These are phyloP conservation scores for Hypoxylon fuscum DNA, from an alignment of 495 filamentous ascomycete genomes.

Conservation along the genomic window DNA sequence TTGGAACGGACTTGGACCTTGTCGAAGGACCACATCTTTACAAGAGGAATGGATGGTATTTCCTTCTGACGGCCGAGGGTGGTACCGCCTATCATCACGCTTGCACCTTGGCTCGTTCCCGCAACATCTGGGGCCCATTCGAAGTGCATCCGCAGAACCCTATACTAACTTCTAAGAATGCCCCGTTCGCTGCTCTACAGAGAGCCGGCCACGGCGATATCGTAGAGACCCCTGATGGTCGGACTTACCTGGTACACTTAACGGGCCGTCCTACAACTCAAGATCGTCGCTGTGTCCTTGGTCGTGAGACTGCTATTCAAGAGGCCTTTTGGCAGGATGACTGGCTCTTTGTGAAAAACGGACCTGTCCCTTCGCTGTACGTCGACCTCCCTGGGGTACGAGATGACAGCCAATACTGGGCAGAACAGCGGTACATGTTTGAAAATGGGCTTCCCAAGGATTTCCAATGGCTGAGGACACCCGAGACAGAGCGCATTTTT, in stretches of 20 bases:
- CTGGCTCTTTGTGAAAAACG: constrained; percentile 66
- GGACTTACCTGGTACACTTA: constrained; percentile 65
- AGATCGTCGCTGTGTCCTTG: constrained; percentile 61
- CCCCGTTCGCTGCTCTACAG: constrained; percentile 57
- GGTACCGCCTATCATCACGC: constrained; percentile 68
- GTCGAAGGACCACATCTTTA: constrained; percentile 71
- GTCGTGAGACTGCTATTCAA: constrained; percentile 64
- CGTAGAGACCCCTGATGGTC: constrained; percentile 65
- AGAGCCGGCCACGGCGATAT: constrained; percentile 68
- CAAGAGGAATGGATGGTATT: constrained; percentile 65
- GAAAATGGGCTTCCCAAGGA: constrained; percentile 55
- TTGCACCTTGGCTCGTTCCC: constrained; percentile 61
- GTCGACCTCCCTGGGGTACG: constrained; percentile 60
- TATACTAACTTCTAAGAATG: constrained; percentile 57
- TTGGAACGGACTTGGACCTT: constrained; percentile 61
- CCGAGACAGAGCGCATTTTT: constrained; percentile 64
- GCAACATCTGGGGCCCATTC: constrained; percentile 67
- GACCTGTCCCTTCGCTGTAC: constrained; percentile 60
- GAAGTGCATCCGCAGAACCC: constrained; percentile 60
- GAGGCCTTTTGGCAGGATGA: constrained; percentile 64
- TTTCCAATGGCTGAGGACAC: constrained; percentile 66
- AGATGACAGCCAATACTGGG: constrained; percentile 63
- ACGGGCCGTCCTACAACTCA: constrained; percentile 63
- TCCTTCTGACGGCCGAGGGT: constrained; percentile 68
- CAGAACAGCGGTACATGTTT: constrained; percentile 60